Conservation (phyloP, 805 yeast species). For the Brettanomyces naardenensis region DNA sequence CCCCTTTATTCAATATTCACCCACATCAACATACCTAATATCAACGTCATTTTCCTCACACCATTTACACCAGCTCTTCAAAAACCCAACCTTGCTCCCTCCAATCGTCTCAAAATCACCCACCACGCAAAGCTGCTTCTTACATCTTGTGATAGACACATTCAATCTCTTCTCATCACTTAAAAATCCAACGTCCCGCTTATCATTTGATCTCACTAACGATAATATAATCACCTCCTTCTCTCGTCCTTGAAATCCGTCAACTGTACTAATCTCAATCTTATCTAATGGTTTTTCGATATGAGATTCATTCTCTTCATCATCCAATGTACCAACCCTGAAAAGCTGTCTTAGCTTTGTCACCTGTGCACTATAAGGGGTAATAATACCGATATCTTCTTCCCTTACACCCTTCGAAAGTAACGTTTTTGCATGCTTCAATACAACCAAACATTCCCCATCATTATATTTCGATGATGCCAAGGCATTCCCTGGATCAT, state of each 20-base stretch:
- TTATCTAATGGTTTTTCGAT: slow-evolving; percentile 22
- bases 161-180: slow-evolving; percentile 73
- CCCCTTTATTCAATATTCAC: not conserved
- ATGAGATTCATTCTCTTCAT: not conserved
- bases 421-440: slow-evolving; percentile 47
- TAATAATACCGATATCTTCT: slow-evolving; percentile 68
- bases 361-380: slow-evolving; percentile 91
- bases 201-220: slow-evolving; percentile 73
- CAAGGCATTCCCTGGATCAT: slow-evolving; percentile 19
- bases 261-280: slow-evolving; percentile 83
- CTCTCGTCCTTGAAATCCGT: slow-evolving; percentile 96
- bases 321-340: slow-evolving; percentile 18
- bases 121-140: slow-evolving; percentile 73
- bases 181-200: slow-evolving; percentile 61
- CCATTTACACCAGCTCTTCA: slow-evolving; percentile 62
- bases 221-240: slow-evolving; percentile 79
- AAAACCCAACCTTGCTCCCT: slow-evolving; percentile 35
- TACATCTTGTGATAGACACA: slow-evolving; percentile 90
- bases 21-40: slow-evolving; percentile 54
- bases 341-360: slow-evolving; percentile 43
- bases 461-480: slow-evolving; percentile 63
- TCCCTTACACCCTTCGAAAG: slow-evolving; percentile 43
- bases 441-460: slow-evolving; percentile 60
- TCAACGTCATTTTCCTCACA: slow-evolving; percentile 56
- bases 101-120: slow-evolving; percentile 77